Conservation (phyloP, 2,329 filamentous ascomycete species). For the Botrytis hyacinthi region DNA sequence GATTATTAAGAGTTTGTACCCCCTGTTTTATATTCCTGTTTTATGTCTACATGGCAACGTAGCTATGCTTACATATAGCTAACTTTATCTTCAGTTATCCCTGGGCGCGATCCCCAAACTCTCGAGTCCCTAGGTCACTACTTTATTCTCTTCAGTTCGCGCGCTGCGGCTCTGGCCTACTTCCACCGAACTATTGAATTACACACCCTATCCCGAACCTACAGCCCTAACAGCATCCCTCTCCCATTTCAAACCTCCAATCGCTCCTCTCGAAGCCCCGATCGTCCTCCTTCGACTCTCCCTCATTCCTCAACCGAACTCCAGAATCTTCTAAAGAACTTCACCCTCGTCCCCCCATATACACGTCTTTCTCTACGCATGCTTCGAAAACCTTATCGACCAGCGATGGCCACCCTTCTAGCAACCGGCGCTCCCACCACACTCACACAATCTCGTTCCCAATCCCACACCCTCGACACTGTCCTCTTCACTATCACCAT, state of each 20-base stretch:
- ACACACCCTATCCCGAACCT: constrained; percentile 45
- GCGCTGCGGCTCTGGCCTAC: constrained; percentile 60
- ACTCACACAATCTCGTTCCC: constrained; percentile 20
- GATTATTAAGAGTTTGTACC: constrained; percentile 53
- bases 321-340: constrained; percentile 46
- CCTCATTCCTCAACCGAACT: constrained; percentile 47
- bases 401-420: constrained; percentile 39
- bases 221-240: constrained; percentile 39
- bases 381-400: constrained; percentile 40
- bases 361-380: constrained; percentile 39
- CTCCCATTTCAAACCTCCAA: constrained; percentile 39
- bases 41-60: not conserved
- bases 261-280: constrained; percentile 33
- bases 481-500: constrained; percentile 6
- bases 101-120: constrained; percentile 61
- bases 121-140: constrained; percentile 64
- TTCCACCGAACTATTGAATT: constrained; percentile 53
- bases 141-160: constrained; percentile 64
- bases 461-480: constrained; percentile 2
- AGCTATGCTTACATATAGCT: not conserved
- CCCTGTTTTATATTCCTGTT: not conserved
- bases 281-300: constrained; percentile 36
- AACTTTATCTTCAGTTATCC: constrained; percentile 49
- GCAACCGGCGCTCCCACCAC: constrained; percentile 38
- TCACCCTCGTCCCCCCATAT: constrained; percentile 49